Conservation (phyloP, 2,329 filamentous ascomycete species). For the Apiospora hydei region DNA sequence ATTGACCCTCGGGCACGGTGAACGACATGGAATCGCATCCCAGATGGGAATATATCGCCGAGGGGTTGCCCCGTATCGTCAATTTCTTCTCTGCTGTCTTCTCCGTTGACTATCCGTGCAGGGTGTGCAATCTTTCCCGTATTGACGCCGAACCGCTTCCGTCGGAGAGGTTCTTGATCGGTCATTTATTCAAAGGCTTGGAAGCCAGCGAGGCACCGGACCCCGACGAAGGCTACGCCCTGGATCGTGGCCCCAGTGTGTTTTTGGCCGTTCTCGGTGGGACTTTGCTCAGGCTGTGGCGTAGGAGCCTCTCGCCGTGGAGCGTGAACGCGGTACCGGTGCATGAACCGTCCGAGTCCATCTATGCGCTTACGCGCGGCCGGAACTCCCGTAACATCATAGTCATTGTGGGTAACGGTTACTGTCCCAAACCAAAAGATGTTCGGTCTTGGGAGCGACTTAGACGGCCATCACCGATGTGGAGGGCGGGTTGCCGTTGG, state of each 20-base stretch:
- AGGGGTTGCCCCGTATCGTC: background rate
- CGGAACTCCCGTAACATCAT: background rate
- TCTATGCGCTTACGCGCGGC: background rate
- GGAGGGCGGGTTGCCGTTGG: background rate
- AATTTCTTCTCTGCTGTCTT: background rate
- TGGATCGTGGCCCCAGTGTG: background rate
- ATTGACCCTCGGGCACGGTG: too few relatives aligned
- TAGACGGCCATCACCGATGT: background rate
- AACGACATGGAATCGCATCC: too few relatives aligned
- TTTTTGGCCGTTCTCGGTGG: background rate
- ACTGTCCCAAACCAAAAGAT: background rate
- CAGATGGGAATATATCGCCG: too few relatives aligned
- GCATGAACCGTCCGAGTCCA: background rate
- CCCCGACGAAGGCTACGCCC: background rate
- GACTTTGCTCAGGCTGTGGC: background rate
- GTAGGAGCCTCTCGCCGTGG: background rate
- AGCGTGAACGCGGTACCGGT: background rate
- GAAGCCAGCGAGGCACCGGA: background rate
- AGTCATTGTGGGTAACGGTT: background rate
- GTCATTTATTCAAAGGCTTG: background rate
- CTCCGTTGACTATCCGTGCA: background rate
- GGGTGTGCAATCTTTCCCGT: background rate
- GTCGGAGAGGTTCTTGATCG: background rate
- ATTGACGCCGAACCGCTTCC: background rate
- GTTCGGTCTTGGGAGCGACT: too few relatives aligned